These are phyloP conservation scores for Agrostemma githago DNA, from an alignment of 148 eudicot species.

Conservation along the genomic window DNA sequence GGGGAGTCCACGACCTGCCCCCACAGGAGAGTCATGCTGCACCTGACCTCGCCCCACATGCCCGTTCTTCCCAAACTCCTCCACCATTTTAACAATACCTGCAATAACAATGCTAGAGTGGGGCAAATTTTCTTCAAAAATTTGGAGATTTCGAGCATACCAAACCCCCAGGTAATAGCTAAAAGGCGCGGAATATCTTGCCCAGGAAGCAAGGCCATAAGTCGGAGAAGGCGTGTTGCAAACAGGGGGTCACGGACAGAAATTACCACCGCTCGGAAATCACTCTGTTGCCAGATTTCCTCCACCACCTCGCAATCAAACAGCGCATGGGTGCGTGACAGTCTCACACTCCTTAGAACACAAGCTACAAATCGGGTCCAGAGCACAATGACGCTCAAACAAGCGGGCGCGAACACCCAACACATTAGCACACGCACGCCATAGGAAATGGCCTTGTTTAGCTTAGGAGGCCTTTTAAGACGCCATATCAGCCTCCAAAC, in stretches of 20 bases:
- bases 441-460: not conserved
- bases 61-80: not conserved
- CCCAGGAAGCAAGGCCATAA: no score
- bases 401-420: not conserved
- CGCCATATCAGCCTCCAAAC: not conserved
- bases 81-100: not conserved
- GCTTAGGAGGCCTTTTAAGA: not conserved
- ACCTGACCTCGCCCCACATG: not conserved
- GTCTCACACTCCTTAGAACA: not conserved
- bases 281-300: not conserved
- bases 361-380: not conserved
- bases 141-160: not conserved
- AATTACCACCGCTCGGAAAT: no score
- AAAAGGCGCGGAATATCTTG: no score
- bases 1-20: not conserved
- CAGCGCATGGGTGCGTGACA: not conserved
- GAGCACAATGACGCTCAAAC: not conserved
- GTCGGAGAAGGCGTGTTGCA: no score
- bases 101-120: not conserved
- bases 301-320: not conserved
- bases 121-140: not conserved
- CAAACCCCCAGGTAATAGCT: not conserved
- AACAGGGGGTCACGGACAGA: no score
- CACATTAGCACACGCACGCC: not conserved
- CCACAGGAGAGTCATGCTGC: not conserved